Evolutionary conservation across 208 protist species (phyloP), one percentile per base, ranked within the genome.

Genomic region (Leishmania tropica): DNA sequence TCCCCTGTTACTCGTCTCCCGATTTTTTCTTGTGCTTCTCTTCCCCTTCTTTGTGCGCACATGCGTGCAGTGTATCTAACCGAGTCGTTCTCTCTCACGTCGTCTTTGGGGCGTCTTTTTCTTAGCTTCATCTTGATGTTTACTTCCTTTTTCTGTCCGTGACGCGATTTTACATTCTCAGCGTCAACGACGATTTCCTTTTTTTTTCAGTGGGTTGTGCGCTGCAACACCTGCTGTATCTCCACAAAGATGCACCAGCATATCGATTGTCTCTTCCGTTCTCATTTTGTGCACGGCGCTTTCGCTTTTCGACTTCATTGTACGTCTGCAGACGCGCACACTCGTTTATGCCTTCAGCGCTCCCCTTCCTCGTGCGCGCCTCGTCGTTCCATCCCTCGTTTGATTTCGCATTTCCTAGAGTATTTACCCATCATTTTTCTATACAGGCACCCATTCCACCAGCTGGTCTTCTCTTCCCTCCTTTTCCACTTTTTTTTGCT

Each of bases 281-380:
- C 74, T 71, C 62, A 10, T 79, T 15, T 76, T 47, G n/a, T 62
- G 35, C 31, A 42, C 51, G 11, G 19, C 53, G 37, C 31, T 62
- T 47, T 86, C 76, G 68, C 31, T 37, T 77, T 67, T 47, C 70
- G 64, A 28, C 71, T 80, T 47, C 19, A 35, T 62, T 84, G n/a
- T 84, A 53, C 71, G 65, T 51, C 62, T 51, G 56, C 70, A 40
- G 35, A 53, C 17, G 73, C 73, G 24, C 31, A 10, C 73, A 62
- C 31, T 68, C 7, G 28, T 35, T 37, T 28, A 31, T n/a, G 64
- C 76, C 35, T 80, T 56, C 60, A 37, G 5, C 35, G 8, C 58
- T n/a, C 17, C 31, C n/a, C 7, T 10, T n/a, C 60, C 31, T 24
- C 51, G 10, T 35, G 70, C n/a, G 28, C 40, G 28, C n/a, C 42